Base-by-base conservation (phyloP, 139 green algal species). In the Chlamydomonas asymmetrica region DNA sequence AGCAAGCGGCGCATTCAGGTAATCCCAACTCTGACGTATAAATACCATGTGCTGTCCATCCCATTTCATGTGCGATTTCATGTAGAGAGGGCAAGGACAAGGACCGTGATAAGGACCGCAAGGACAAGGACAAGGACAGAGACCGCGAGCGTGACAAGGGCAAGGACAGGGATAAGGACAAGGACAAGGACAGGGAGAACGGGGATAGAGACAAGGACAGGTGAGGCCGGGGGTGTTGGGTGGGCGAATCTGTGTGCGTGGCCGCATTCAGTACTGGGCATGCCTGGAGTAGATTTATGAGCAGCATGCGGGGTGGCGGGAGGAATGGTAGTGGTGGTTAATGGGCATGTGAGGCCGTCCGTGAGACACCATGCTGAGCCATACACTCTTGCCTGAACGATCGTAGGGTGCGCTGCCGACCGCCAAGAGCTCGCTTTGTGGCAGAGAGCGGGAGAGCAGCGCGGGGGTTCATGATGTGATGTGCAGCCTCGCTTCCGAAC, bases 161-260 rank as follows among this genome's bases (percentile, higher is more conserved):
- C 38, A 20, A 40, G 0, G 71, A 59, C 35, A 54, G 52, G 43
- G 50, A 70, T n/a, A 56, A 56, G 37, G 76, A 71, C 43, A 64
- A 56, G 65, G 64, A 75, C 3, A 35, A 68, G 16, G 70, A 66
- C 52, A 75, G 80, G 40, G 64, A 45, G 32, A n/a, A 75, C 3
- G 27, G 63, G 16, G 70, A 66, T 43, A 75, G 80, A 32, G 64
- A 45, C 25, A 72, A 32, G 18, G 65, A 39, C 63, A 60, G 48
- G 41, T 45, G 66, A 8, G 54, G 8, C n/a, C n/a, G 5, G 6
- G 8, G 54, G 54, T 6, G 54, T 37, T 52, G 45, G 18, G 45
- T 25, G 45, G 45, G 13, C 13, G 45, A 16, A 13, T 25, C 45
- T 52, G 13, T 16, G 45, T 52, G 13, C 45, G 45, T 16, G 45